Percentiles rank a stretch among this genome's conserved stretches.
Evolutionary conservation across 2,329 filamentous ascomycete genomes (phyloP).

Genomic region (Diaporthe sp.): DNA sequence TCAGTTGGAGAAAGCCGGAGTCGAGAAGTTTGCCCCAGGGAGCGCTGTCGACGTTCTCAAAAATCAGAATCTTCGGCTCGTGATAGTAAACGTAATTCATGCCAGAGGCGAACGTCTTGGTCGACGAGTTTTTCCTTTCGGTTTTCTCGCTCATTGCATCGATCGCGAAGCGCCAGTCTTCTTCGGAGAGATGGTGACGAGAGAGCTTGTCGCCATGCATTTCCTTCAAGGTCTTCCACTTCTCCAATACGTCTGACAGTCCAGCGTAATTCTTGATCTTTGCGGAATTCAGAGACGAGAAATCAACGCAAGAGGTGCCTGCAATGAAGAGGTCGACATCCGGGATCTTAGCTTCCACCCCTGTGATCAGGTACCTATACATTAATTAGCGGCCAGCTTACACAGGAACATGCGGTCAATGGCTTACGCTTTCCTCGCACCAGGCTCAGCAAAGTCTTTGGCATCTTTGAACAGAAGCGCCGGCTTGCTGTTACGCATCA

Average conservation of each 20-base stretch:
- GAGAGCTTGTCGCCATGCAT: conserved; percentile 60
- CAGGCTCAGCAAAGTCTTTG: conserved; percentile 62
- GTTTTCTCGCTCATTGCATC: conserved; percentile 22
- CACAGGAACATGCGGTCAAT: neutral
- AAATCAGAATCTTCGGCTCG: conserved; percentile 73
- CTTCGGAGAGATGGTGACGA: conserved; percentile 55
- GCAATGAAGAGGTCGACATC: conserved; percentile 74
- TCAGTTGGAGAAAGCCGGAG: conserved; percentile 54
- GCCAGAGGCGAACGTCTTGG: conserved; percentile 46
- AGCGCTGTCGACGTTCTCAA: conserved; percentile 78
- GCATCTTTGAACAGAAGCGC: conserved; percentile 71
- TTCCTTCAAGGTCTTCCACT: conserved; percentile 61
- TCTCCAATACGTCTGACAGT: neutral
- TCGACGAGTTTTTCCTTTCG: conserved; percentile 39
- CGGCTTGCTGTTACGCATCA: conserved; percentile 70
- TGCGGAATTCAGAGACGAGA: conserved; percentile 72
- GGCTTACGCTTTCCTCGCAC: conserved; percentile 60
- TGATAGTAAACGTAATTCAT: conserved; percentile 52
- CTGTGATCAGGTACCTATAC: conserved; percentile 35
- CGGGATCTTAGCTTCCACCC: conserved; percentile 61
- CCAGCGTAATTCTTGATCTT: conserved; percentile 47
- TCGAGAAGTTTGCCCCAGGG: conserved; percentile 70
- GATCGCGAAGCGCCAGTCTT: conserved; percentile 41
- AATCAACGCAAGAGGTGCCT: conserved; percentile 83
- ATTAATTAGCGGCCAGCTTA: neutral